Conservation (phyloP, 495 filamentous ascomycete species). For the Aspergillus heteromorphus region DNA sequence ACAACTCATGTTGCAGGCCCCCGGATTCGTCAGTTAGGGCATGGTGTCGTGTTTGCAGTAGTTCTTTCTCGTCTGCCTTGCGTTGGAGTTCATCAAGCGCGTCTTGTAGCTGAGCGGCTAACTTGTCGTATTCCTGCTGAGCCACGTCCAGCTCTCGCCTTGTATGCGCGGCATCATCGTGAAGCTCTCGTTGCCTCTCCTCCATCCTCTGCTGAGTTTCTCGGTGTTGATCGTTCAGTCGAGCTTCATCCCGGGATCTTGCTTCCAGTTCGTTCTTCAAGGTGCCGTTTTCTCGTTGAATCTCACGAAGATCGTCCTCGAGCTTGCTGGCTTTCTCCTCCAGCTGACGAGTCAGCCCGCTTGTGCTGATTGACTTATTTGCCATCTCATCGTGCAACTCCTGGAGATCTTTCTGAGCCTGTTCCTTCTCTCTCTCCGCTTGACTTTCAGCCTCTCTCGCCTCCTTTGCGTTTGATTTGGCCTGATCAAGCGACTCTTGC, state of each 20-base stretch:
- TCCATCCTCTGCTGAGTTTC: conserved; percentile 39
- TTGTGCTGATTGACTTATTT: conserved; percentile 72
- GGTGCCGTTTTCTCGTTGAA: conserved; percentile 53
- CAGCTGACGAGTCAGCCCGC: conserved; percentile 68
- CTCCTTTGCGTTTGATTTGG: conserved; percentile 49
- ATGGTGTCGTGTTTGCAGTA: conserved; percentile 64
- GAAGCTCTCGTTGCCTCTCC: conserved; percentile 35
- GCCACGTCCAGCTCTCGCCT: conserved; percentile 33
- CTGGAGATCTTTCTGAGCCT: conserved; percentile 43
- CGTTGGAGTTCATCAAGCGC: conserved; percentile 50
- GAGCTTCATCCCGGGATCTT: conserved; percentile 35
- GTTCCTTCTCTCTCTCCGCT: conserved; percentile 55
- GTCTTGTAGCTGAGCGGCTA: conserved; percentile 46
- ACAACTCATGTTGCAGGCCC: conserved; percentile 58
- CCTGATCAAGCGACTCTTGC: conserved; percentile 52
- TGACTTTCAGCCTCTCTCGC: conserved; percentile 55
- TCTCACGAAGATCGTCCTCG: conserved; percentile 55
- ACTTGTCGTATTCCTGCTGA: conserved; percentile 31
- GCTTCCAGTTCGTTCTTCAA: conserved; percentile 47
- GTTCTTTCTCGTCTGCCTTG: conserved; percentile 61
- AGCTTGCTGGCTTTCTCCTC: conserved; percentile 64
- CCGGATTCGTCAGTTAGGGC: conserved; percentile 63
- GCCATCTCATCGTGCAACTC: conserved; percentile 72
- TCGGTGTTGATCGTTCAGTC: conserved; percentile 37
- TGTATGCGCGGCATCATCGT: conserved; percentile 37